phyloP scores from a whole-genome alignment of 1,284 basidiomycete genomes.

The Takashimella tepidaria region DNA sequence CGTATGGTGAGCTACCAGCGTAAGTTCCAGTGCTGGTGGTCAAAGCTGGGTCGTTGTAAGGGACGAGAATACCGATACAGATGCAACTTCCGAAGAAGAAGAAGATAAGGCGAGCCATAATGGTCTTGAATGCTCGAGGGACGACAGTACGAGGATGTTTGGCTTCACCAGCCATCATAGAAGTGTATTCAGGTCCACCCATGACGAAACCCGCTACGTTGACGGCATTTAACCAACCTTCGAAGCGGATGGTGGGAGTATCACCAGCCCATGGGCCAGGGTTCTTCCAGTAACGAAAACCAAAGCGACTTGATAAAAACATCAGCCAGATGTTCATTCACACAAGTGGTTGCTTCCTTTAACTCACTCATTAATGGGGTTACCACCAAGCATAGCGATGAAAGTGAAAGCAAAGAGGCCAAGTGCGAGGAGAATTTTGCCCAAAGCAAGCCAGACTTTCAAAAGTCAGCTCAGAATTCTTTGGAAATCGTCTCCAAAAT shows the following conservation, averaged over 20 bases:
- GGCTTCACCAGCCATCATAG: conserved; percentile 23
- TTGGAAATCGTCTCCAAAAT: no score
- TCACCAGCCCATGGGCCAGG: conserved; percentile 29
- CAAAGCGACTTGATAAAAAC: no score
- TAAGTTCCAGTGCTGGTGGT: conserved; percentile 13
- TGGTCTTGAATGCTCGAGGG: conserved; percentile 34
- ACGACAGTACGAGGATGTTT: conserved; percentile 28
- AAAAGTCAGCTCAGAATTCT: no score
- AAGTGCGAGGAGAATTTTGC: conserved; percentile 33
- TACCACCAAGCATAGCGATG: conserved; percentile 35
- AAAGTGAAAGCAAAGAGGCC: conserved; percentile 37
- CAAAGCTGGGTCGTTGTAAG: conserved; percentile 13
- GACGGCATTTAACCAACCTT: conserved; percentile 15
- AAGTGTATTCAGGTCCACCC: conserved; percentile 28
- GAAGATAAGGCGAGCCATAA: conserved; percentile 29
- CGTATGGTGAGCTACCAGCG: conserved; percentile 21
- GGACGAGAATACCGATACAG: conserved; percentile 25
- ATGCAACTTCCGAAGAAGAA: conserved; percentile 35
- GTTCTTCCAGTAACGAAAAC: conserved; percentile 34
- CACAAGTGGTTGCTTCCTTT: neutral
- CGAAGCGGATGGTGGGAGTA: neutral
- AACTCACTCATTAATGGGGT: conserved; percentile 5
- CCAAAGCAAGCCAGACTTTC: conserved; percentile 32
- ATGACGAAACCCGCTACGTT: conserved; percentile 33
- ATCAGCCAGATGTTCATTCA: conserved; percentile 23